Base-by-base conservation (phyloP, 441 rosid species). In the Erodium trifolium region DNA sequence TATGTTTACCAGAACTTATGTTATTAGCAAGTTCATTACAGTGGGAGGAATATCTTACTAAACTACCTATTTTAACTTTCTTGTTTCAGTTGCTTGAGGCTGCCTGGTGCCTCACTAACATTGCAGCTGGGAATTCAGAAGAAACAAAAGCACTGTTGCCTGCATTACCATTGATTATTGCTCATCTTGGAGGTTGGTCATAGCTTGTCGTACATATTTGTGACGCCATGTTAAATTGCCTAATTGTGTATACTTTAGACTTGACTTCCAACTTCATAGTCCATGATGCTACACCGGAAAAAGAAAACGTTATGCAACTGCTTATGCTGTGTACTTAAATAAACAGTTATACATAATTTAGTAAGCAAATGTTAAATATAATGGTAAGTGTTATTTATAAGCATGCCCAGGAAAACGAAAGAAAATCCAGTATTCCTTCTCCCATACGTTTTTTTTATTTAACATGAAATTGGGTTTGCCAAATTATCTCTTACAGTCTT, bases 71-170 rank as follows among this genome's bases (percentile, higher is more conserved):
- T 73, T 63, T 70, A 11, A 49, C 8, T 60, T 73, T 51, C 23
- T 10, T 69, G 69, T 76, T 79, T 77, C 90, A 94, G 97, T 88
- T 94, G 79, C 92, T 94, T 71, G 97, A 91, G 87, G 87, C 96
- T 69, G 96, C 97, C 67, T 88, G 97, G 97, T 88, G 99, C 78
- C 96, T 94, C 60, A 94, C 97, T 72, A 94, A 94, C 72, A 94
- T 94, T 3, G 99, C 99, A 18, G 96, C 97, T 29, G 99, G 97
- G 78, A 83, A 84, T 77, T 88, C 89, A 23, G 99, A 91, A 68
- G 97, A 94, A 84, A 88, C 97, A 57, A 91, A 86, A 75, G 85
- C 97, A 71, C 72, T 94, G 65, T 70, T 87, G 75, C 94, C 97
- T 77, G 89, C 94, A n/a, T 75, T 94, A 73, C 97, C 97, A 0